Conservation (phyloP, 2,329 filamentous ascomycete genomes). For the Diaporthe citri region DNA sequence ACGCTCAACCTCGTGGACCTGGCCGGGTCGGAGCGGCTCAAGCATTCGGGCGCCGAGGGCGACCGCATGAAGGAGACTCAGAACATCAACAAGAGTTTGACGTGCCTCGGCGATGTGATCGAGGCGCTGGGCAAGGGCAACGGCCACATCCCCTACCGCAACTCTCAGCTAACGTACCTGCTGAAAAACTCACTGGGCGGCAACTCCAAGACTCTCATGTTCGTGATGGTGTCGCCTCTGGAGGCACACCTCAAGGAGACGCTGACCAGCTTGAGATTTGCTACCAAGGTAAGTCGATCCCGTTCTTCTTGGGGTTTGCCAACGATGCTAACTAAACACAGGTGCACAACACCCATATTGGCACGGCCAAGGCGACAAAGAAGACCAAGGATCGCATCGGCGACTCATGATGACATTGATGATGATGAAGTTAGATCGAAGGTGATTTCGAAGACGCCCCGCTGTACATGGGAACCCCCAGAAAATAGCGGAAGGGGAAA, state of each 20-base stretch:
- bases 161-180: slow-evolving; percentile 96
- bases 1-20: slow-evolving; percentile 96
- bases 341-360: slow-evolving; percentile 92
- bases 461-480: slow-evolving; percentile 7
- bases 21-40: slow-evolving; percentile 90
- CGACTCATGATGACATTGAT: slow-evolving; percentile 47
- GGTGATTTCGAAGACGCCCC: background rate
- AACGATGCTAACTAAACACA: slow-evolving; percentile 47
- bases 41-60: slow-evolving; percentile 87
- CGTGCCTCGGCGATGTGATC: slow-evolving; percentile 94
- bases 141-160: slow-evolving; percentile 90
- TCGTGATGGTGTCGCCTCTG: slow-evolving; percentile 96
- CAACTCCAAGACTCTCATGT: slow-evolving; percentile 98
- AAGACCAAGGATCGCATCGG: slow-evolving; percentile 61
- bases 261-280: slow-evolving; percentile 93
- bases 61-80: slow-evolving; percentile 93
- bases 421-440: slow-evolving; percentile 32
- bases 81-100: slow-evolving; percentile 95
- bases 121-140: slow-evolving; percentile 89
- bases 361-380: slow-evolving; percentile 83
- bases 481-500: background rate
- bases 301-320: background rate
- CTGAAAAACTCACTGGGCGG: slow-evolving; percentile 95
- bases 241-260: slow-evolving; percentile 94
- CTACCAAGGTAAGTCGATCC: slow-evolving; percentile 79